These are phyloP conservation scores for Xylaria sp. DNA, from an alignment of 2,329 filamentous ascomycete species.

Conservation along the genomic window DNA sequence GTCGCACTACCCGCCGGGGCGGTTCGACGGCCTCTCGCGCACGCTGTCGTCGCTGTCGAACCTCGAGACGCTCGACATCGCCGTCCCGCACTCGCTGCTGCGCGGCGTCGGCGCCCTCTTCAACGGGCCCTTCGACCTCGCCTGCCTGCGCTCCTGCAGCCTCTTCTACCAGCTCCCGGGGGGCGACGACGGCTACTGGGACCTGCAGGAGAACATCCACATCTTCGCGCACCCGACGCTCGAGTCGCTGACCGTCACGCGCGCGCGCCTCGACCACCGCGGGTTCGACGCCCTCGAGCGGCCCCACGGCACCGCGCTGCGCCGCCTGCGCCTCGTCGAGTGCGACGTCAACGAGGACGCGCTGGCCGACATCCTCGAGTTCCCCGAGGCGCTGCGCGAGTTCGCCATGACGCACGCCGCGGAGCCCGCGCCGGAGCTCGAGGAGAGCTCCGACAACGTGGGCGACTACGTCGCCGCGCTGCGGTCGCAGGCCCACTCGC, in stretches of 20 bases:
- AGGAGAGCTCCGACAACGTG: slow-evolving; percentile 51
- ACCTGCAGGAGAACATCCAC: slow-evolving; percentile 55
- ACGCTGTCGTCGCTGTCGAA: slow-evolving; percentile 55
- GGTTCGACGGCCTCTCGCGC: slow-evolving; percentile 48
- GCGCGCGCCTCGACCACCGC: slow-evolving; percentile 49
- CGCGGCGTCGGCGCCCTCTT: slow-evolving; percentile 53
- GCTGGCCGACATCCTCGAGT: slow-evolving; percentile 44
- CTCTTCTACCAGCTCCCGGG: slow-evolving; percentile 50
- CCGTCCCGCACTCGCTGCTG: slow-evolving; percentile 47
- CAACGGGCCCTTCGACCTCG: slow-evolving; percentile 54
- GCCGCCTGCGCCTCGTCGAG: slow-evolving; percentile 49
- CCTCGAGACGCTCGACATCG: slow-evolving; percentile 49
- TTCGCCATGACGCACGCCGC: slow-evolving; percentile 51
- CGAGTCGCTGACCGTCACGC: slow-evolving; percentile 47
- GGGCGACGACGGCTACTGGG: slow-evolving; percentile 52
- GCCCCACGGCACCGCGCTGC: slow-evolving; percentile 49
- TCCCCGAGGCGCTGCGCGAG: slow-evolving; percentile 48
- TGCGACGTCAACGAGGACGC: slow-evolving; percentile 54
- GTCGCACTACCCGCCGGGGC: slow-evolving; percentile 37
- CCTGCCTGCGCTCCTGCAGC: slow-evolving; percentile 49
- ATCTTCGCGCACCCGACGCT: slow-evolving; percentile 54
- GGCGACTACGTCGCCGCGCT: slow-evolving; percentile 51
- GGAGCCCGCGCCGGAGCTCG: slow-evolving; percentile 44
- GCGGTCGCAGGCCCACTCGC: slow-evolving; percentile 43
- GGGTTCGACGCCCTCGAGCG: slow-evolving; percentile 53